phyloP scores from a whole-genome alignment of 768 basidiomycete genomes.

The Pleurotus djamor region DNA sequence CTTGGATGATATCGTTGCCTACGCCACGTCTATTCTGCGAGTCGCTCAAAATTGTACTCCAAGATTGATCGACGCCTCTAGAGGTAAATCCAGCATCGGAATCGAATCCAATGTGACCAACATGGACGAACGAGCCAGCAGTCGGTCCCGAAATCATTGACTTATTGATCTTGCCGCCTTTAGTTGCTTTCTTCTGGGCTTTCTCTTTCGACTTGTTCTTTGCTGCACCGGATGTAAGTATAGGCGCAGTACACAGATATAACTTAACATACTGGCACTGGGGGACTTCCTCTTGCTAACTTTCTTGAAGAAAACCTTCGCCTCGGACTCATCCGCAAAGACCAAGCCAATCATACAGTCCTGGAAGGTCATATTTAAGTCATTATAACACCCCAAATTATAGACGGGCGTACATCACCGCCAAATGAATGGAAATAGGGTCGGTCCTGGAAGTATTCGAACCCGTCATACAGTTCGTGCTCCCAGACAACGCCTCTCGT shows the following conservation, averaged over 20 bases:
- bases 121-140: constrained; percentile 77
- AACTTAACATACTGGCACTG: constrained; percentile 3
- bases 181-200: constrained; percentile 57
- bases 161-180: constrained; percentile 86
- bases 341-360: constrained; percentile 90
- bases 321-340: constrained; percentile 85
- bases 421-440: constrained; percentile 92
- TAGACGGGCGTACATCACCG: constrained; percentile 69
- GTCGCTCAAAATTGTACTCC: constrained; percentile 46
- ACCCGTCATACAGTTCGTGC: constrained; percentile 82
- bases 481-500: constrained; percentile 91
- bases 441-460: constrained; percentile 82
- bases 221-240: constrained; percentile 23
- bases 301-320: constrained; percentile 83
- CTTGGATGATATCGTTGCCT: constrained; percentile 76
- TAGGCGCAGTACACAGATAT: background rate
- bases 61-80: constrained; percentile 85
- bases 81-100: constrained; percentile 83
- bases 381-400: background rate
- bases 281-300: constrained; percentile 44
- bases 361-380: constrained; percentile 34
- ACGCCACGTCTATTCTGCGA: constrained; percentile 63
- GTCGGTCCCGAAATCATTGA: constrained; percentile 87
- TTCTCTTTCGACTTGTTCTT: constrained; percentile 53
- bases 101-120: constrained; percentile 96